phyloP scores from a whole-genome alignment of 352 stramenopile genomes.

The Phytophthora fragariae region DNA sequence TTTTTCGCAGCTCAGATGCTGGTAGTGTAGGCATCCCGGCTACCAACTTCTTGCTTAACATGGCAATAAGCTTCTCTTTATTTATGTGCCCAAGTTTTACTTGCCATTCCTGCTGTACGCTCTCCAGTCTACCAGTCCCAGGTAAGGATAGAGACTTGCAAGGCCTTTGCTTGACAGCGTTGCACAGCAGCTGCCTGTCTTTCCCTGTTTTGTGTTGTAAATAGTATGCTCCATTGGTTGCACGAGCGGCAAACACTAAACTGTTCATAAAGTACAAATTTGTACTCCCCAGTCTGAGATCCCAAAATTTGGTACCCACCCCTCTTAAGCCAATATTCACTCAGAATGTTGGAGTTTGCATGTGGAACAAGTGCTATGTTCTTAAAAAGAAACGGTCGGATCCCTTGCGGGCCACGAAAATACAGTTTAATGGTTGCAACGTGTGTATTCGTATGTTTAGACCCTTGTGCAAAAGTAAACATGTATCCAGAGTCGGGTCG shows the following conservation, averaged over 20 bases:
- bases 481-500: constrained; percentile 5
- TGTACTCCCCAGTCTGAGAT: constrained; percentile 12
- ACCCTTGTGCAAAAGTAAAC: constrained; percentile 28
- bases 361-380: constrained; percentile 21
- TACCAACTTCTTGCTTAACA: no score
- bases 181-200: constrained; percentile 17
- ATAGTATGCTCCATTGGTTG: constrained; percentile 21
- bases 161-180: constrained; percentile 6
- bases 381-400: constrained; percentile 11
- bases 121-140: no score
- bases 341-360: constrained; percentile 23
- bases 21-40: no score
- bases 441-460: not conserved
- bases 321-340: constrained; percentile 8
- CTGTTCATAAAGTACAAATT: constrained; percentile 17
- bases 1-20: no score
- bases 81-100: no score
- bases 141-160: not conserved
- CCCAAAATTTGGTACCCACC: constrained; percentile 15
- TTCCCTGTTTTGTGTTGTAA: constrained; percentile 4
- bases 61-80: no score
- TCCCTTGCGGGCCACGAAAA: constrained; percentile 6
- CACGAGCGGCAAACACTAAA: constrained; percentile 11
- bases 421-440: constrained; percentile 25
- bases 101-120: no score